Base-by-base conservation (phyloP, 164 flowering plant genomes). In the Nelumbo lutea region DNA sequence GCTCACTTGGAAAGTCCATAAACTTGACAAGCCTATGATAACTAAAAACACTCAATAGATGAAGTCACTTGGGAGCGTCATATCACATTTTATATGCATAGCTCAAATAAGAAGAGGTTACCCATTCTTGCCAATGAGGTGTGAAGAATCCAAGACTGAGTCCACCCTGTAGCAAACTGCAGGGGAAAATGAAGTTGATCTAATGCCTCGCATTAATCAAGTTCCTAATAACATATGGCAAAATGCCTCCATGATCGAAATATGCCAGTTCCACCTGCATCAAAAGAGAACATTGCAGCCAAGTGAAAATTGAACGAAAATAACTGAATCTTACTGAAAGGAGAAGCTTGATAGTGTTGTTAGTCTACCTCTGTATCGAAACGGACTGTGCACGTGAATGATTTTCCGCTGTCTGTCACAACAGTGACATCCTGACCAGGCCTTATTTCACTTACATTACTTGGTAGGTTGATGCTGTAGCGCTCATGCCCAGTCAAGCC, bases 401-500 rank as follows among this genome's bases (percentile, higher is more conserved):
- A 87, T 68, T 87, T 87, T 69, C 90, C 90, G 71, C 11, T 75
- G 70, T 87, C 86, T 1, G 90, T 84, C 11, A 74, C 75, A 41
- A 89, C 97, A 1, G 82, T 73, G 38, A 90, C 75, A 73, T 90
- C 92, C 75, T 89, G 97, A 51, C 94, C 94, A 15, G 94, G 97
- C 75, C 78, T 81, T 43, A 90, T 83, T 59, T 87, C 91, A 72
- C 76, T 78, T 56, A 85, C 82, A 63, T 70, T 83, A 70, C 77
- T 70, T n/a, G 97, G 94, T 59, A 90, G 87, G 42, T 90, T 83
- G 40, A 90, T 89, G 68, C 61, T 83, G 80, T 78, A 90, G 11
- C 89, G 87, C 70, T 90, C 94, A 62, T 85, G 86, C 27, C 97
- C 94, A 11, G 94, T 86, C 79, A 90, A 74, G 9, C 94, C 94